Percentiles rank a stretch among this genome's conserved stretches.
Evolutionary conservation across 2,329 filamentous ascomycete genomes (phyloP).

Genomic region (Pseudogymnoascus verrucosus): DNA sequence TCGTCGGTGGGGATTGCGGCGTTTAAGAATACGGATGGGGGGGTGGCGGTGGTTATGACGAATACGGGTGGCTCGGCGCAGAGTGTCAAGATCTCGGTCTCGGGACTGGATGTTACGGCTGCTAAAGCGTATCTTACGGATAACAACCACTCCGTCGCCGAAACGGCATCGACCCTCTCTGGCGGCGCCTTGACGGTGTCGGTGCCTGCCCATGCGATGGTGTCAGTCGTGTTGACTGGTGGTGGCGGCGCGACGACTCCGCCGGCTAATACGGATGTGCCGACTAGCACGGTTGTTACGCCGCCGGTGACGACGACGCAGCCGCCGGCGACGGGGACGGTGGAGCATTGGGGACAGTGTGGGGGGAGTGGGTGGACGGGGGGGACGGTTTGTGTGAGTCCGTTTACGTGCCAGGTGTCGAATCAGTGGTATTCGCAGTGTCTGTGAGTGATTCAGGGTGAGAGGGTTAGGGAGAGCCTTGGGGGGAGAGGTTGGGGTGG

Average conservation of each 20-base stretch:
- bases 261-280: not conserved
- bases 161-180: not conserved
- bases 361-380: conserved; percentile 29
- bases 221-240: not conserved
- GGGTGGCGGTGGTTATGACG: conserved; percentile 15
- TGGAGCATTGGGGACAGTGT: conserved; percentile 28
- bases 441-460: conserved; percentile 20
- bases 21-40: conserved; percentile 18
- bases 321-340: conserved; percentile 13
- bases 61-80: conserved; percentile 14
- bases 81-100: not conserved
- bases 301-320: not conserved
- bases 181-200: not conserved
- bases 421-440: conserved; percentile 33
- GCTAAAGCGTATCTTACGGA: conserved; percentile 4
- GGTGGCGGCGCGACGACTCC: not conserved
- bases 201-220: not conserved
- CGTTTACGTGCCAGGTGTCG: conserved; percentile 26
- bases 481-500: not conserved
- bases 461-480: not conserved
- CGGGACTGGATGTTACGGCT: not conserved
- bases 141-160: not conserved
- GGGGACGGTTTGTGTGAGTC: conserved; percentile 26
- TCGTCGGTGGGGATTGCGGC: conserved; percentile 7
- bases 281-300: not conserved